These are phyloP conservation scores for Talaromyces marneffei DNA, from an alignment of 2,329 filamentous ascomycete species.

Conservation along the genomic window DNA sequence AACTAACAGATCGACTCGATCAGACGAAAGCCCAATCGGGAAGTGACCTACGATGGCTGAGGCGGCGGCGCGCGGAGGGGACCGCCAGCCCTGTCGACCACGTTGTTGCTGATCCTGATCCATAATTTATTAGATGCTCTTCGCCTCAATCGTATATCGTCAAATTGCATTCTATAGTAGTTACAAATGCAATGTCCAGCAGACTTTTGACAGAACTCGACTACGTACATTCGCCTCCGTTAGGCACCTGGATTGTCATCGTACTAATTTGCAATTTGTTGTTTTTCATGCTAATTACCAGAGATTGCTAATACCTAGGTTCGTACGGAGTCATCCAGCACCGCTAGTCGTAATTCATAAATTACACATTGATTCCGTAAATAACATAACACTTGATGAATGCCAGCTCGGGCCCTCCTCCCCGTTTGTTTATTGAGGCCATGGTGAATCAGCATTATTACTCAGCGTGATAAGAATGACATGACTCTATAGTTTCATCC, in stretches of 20 bases:
- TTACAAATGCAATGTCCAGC: no score
- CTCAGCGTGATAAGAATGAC: neutral
- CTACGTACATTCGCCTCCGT: neutral
- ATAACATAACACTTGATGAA: neutral
- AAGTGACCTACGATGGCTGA: constrained; percentile 7
- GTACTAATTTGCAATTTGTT: neutral
- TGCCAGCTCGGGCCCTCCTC: neutral
- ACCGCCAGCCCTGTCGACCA: constrained; percentile 15
- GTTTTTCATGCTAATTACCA: neutral
- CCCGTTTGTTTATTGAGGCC: neutral
- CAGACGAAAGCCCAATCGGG: constrained; percentile 3
- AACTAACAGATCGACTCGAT: neutral
- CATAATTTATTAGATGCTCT: neutral
- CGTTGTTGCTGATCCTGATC: constrained; percentile 14
- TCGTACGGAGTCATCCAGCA: neutral
- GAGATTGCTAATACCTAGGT: neutral
- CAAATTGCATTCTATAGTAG: neutral
- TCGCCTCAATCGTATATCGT: neutral
- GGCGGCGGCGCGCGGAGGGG: constrained; percentile 6
- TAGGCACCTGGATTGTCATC: neutral
- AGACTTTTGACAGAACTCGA: no score
- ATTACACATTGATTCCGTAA: neutral
- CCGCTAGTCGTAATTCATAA: neutral
- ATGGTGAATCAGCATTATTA: neutral
- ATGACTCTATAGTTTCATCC: neutral